Evolutionary conservation across 345 rosid genomes (phyloP).

Genomic region (Eutrema japonicum): DNA sequence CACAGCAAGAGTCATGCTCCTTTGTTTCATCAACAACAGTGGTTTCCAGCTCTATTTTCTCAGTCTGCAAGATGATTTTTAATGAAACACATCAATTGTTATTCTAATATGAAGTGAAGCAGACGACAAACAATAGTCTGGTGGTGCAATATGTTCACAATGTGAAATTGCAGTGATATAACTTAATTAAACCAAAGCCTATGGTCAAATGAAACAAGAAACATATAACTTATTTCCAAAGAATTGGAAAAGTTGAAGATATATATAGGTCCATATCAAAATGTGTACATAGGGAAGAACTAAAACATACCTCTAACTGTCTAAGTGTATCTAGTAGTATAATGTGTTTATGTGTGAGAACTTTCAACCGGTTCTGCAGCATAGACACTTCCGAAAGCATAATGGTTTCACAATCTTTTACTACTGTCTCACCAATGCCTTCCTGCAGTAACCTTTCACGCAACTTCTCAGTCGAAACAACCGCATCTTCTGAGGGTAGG

Average conservation of each 20-base stretch:
- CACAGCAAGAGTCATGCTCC: constrained; percentile 86
- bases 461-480: constrained; percentile 87
- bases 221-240: constrained; percentile 12
- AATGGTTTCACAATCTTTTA: constrained; percentile 88
- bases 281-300: constrained; percentile 4
- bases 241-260: not conserved
- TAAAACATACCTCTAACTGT: constrained; percentile 77
- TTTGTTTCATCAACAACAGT: constrained; percentile 98
- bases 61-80: constrained; percentile 63
- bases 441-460: constrained; percentile 74
- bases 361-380: constrained; percentile 72
- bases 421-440: constrained; percentile 65
- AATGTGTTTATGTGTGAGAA: constrained; percentile 70
- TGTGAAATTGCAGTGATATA: constrained; percentile 4
- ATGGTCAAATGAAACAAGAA: not conserved
- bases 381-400: constrained; percentile 76
- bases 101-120: constrained; percentile 3
- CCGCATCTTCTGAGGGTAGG: constrained; percentile 67
- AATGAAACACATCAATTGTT: not conserved
- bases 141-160: constrained; percentile 13
- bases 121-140: constrained; percentile 6
- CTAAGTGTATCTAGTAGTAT: constrained; percentile 76
- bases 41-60: constrained; percentile 95
- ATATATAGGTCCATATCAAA: constrained; percentile 14
- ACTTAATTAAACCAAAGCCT: not conserved